Conservation (phyloP, 352 stramenopile genomes). For the Phytophthora capsici region DNA sequence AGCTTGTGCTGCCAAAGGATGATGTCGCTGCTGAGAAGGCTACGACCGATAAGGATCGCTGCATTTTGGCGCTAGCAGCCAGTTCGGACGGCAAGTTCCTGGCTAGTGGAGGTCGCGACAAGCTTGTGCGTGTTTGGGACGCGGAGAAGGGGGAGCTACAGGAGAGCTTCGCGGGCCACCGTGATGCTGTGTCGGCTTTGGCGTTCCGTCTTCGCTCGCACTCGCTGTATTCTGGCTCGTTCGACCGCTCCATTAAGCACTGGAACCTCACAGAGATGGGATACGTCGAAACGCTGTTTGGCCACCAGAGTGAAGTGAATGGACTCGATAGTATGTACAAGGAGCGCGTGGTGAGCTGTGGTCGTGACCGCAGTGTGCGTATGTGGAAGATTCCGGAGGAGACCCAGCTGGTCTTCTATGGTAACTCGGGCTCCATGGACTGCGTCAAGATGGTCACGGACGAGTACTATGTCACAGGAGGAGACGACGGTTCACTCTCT, state of each 20-base stretch:
- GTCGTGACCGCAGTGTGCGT: slow-evolving; percentile 92
- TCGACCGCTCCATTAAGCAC: slow-evolving; percentile 94
- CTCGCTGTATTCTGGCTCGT: slow-evolving; percentile 92
- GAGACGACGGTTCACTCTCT: slow-evolving; percentile 89
- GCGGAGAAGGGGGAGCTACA: slow-evolving; percentile 74
- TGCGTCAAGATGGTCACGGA: slow-evolving; percentile 93
- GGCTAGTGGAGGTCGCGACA: slow-evolving; percentile 90
- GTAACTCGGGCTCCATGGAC: slow-evolving; percentile 91
- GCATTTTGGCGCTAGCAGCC: slow-evolving; percentile 86
- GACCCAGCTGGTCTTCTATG: slow-evolving; percentile 95
- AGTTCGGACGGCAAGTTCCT: slow-evolving; percentile 94
- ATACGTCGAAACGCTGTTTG: slow-evolving; percentile 96
- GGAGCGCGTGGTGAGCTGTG: slow-evolving; percentile 91
- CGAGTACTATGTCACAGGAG: slow-evolving; percentile 93
- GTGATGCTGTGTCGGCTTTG: slow-evolving; percentile 88
- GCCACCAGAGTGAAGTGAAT: slow-evolving; percentile 91
- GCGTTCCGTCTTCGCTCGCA: slow-evolving; percentile 90
- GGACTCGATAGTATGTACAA: slow-evolving; percentile 91
- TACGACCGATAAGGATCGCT: slow-evolving; percentile 79
- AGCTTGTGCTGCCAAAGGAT: slow-evolving; percentile 64
- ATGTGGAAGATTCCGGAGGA: slow-evolving; percentile 97
- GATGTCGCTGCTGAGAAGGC: slow-evolving; percentile 56
- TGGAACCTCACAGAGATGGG: slow-evolving; percentile 96
- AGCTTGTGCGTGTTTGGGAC: slow-evolving; percentile 92
- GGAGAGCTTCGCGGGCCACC: slow-evolving; percentile 91